Evolutionary conservation across 495 filamentous ascomycete species (phyloP), one percentile per base, ranked within the genome.

Genomic region (Hyaloscypha finlandica): DNA sequence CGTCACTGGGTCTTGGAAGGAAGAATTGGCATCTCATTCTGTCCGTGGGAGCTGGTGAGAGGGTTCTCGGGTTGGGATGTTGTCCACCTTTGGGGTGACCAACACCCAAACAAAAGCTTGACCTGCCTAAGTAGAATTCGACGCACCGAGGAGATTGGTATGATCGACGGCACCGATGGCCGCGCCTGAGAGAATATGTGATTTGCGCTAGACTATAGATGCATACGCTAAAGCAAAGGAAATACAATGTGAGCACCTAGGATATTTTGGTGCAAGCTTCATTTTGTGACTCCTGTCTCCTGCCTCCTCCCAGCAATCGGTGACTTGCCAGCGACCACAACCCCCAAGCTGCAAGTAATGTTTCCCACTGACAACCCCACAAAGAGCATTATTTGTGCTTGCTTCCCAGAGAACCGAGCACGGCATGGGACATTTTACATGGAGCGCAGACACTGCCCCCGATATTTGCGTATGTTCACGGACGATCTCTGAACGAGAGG

Each of bases 161-260:
- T 25, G 29, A 59, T 48, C 11, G 11, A 61, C 65, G 65, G 65
- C 45, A 67, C 56, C 25, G 57, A 54, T 29, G 48, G 57, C 29
- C 48, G 32, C 58, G 55, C 20, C 65, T 48, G 33, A 25, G 30
- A 58, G 63, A 62, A 55, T 65, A 69, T 72, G 60, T 70, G 52
- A 72, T 69, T 69, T 66, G 62, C 68, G 70, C 70, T 68, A 70
- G 48, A 65, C 60, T 70, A 69, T 65, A 66, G 45, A 70, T 73
- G 68, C 68, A 64, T 52, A 73, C 71, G 71, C 71, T 73, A 73
- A 73, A 70, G 68, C 67, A 73, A 72, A 70, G 65, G 63, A 73
- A 70, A 70, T 73, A 73, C 71, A 73, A 63, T 29, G 53, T 66
- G 60, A 57, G 67, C 65, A 64, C 59, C 65, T 62, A 31, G 66